Percentiles rank a stretch among this genome's conserved stretches.
Conservation (phyloP, 768 basidiomycete species). For the Russula vinacea region DNA sequence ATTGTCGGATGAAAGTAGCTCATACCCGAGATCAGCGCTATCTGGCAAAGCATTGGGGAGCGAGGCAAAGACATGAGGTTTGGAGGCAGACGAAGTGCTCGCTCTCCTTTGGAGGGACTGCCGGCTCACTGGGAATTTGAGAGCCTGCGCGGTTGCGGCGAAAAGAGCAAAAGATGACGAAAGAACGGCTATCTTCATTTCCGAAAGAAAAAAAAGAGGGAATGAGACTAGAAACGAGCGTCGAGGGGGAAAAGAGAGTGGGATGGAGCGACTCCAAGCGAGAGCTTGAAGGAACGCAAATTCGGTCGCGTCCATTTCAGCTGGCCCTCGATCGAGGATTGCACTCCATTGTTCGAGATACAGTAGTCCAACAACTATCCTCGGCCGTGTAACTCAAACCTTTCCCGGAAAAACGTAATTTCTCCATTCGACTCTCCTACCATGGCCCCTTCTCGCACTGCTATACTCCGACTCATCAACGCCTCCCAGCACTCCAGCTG, state of each 20-base stretch:
- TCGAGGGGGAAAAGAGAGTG: constrained; percentile 28
- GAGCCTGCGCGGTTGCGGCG: constrained; percentile 43
- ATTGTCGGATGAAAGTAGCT: constrained; percentile 4
- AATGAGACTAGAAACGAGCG: constrained; percentile 30
- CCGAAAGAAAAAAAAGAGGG: constrained; percentile 30
- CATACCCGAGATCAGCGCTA: constrained; percentile 44
- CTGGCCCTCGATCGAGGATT: no score
- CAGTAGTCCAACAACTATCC: neutral
- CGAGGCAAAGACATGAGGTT: constrained; percentile 36
- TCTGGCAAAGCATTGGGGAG: constrained; percentile 31
- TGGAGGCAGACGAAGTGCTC: constrained; percentile 27
- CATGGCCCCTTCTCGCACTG: constrained; percentile 49
- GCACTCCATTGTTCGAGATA: no score
- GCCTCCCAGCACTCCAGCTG: constrained; percentile 70
- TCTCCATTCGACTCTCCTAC: neutral
- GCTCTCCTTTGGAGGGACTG: constrained; percentile 39
- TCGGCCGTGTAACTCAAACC: neutral
- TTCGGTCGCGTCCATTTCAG: no score
- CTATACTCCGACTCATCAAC: constrained; percentile 72
- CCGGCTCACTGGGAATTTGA: constrained; percentile 46
- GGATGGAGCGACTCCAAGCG: no score
- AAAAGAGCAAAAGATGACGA: constrained; percentile 42
- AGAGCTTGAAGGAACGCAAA: no score
- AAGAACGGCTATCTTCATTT: constrained; percentile 44
- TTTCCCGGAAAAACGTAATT: constrained; percentile 3